phyloP scores from a whole-genome alignment of 148 eudicot genomes.

The Fagopyrum tataricum region DNA sequence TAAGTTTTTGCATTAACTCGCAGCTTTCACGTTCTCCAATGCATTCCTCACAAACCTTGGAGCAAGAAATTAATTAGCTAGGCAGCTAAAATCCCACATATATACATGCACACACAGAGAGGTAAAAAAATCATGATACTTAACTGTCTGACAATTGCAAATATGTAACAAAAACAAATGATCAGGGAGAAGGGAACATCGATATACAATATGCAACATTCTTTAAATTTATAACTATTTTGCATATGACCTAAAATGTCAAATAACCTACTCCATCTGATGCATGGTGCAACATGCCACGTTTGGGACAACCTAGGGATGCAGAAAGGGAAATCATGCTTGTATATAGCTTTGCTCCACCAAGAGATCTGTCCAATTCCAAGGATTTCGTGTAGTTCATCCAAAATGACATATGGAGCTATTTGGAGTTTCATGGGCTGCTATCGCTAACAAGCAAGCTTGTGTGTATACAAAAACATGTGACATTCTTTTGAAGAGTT shows the following conservation, averaged over 20 bases:
- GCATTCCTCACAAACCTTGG: conserved; percentile 83
- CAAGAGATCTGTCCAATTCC: neutral
- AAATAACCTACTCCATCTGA: neutral
- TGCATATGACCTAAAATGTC: neutral
- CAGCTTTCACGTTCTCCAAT: conserved; percentile 93
- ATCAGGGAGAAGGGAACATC: neutral
- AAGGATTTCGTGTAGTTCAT: neutral
- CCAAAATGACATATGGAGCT: neutral
- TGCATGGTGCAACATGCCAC: neutral
- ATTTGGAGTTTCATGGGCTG: neutral
- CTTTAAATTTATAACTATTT: neutral
- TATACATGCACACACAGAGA: neutral
- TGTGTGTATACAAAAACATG: neutral
- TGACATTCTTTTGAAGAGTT: neutral
- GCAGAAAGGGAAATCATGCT: neutral
- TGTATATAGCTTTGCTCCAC: neutral
- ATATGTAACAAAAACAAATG: neutral
- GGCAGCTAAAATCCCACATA: neutral
- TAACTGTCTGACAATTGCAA: neutral
- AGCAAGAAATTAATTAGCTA: conserved; percentile 11
- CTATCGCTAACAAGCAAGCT: neutral
- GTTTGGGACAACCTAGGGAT: neutral
- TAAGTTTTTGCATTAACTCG: conserved; percentile 73
- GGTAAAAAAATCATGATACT: neutral
- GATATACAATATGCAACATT: neutral